Evolutionary conservation across 352 stramenopile genomes (phyloP).

Genomic region (Phytopythium mirpurense): DNA sequence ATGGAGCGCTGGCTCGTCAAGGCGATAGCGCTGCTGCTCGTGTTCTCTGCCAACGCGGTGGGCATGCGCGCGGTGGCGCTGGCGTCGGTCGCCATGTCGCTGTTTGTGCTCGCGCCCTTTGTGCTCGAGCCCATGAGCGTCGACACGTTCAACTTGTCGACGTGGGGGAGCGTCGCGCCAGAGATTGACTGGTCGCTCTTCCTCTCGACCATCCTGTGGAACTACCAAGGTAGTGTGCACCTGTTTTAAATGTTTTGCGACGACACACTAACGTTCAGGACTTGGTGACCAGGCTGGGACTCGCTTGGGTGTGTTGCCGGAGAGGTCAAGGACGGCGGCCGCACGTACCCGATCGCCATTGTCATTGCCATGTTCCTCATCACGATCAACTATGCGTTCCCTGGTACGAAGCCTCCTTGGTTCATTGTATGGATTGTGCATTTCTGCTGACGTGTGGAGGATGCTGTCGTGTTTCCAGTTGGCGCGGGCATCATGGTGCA

Average conservation of each 20-base stretch:
- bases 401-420: conserved; percentile 18
- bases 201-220: conserved; percentile 82
- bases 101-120: conserved; percentile 80
- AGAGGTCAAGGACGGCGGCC: conserved; percentile 75
- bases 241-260: too few relatives aligned
- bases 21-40: conserved; percentile 53
- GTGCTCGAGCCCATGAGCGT: conserved; percentile 69
- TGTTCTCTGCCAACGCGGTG: conserved; percentile 65
- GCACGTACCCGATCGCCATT: conserved; percentile 82
- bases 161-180: conserved; percentile 61
- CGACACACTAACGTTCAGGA: neutral
- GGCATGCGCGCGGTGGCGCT: conserved; percentile 75
- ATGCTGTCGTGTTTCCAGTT: too few relatives aligned
- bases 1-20: conserved; percentile 71
- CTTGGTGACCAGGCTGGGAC: conserved; percentile 47
- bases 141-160: conserved; percentile 66
- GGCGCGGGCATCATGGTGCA: conserved; percentile 75
- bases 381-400: conserved; percentile 83
- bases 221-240: conserved; percentile 80
- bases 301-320: conserved; percentile 80
- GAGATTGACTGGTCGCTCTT: conserved; percentile 84
- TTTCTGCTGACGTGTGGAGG: neutral
- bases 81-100: conserved; percentile 73
- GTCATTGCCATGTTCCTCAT: conserved; percentile 77
- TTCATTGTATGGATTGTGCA: neutral